Evolutionary conservation across 805 yeast genomes (phyloP), one percentile per base, ranked within the genome.

Genomic region (Lipomyces yamanashiensis): DNA sequence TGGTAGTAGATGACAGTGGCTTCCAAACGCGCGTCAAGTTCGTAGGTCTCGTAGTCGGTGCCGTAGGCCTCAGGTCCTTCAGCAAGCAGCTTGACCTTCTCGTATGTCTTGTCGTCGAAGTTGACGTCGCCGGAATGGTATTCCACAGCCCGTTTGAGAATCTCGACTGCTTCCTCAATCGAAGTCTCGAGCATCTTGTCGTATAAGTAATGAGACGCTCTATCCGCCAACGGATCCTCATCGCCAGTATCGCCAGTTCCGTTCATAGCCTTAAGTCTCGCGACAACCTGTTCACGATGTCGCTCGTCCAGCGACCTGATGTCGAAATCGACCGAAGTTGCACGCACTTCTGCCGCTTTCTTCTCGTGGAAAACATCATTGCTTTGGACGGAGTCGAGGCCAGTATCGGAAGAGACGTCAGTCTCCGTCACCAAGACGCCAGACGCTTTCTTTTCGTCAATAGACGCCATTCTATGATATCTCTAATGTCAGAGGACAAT

Each of bases 1-100:
- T 80, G 84, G 66, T 71, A 73, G 52, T 62, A 58, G 43, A 74
- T 76, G 47, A 82, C 70, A 39, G 78, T 79, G 8, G 85, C 84
- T 62, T 81, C 81, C 34, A 44, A 33, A 8, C 52, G 23, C 10
- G 45, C 41, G 39, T 61, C 60, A n/a, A 49, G 52, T 34, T 55
- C 64, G 19, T 61, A 57, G 21, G 52, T 59, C 7, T 59, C 58
- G 15, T 34, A 12, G 19, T 51, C 58, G 33, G 15, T 8, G 19
- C 50, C 61, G 36, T 59, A 59, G 3, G 58, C 48, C 1, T 53
- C 59, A 12, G 41, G 45, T 7, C 63, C 63, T 7, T 12, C 43
- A 23, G 40, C 19, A 12, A 62, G 43, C 59, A 44, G 1, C 47
- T 43, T 28, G 28, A 62, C 34, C 33, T 43, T 56, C n/a, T 43